A percentile compares a stretch with the other conserved stretches of the same genome.
Conservation (phyloP, 2,329 filamentous ascomycete species). For the Fusarium sp. region DNA sequence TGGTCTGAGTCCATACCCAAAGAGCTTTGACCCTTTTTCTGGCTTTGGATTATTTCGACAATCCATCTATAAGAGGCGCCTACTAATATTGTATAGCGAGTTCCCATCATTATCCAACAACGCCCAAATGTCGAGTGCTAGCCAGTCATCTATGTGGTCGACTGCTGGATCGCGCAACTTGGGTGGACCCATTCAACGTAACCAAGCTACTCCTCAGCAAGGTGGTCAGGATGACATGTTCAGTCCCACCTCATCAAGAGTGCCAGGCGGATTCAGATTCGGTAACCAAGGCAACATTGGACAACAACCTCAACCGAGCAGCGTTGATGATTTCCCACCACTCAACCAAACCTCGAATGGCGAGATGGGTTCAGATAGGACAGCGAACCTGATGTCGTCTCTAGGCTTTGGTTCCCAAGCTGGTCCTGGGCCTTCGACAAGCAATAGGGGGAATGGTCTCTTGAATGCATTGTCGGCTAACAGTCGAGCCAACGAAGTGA, state of each 20-base stretch:
- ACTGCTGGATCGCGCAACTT: conserved; percentile 61
- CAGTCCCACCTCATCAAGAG: conserved; percentile 55
- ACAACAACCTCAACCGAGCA: conserved; percentile 60
- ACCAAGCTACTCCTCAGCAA: conserved; percentile 64
- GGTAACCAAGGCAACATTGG: conserved; percentile 58
- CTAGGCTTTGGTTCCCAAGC: conserved; percentile 64
- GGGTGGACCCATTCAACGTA: conserved; percentile 62
- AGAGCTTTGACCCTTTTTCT: neutral
- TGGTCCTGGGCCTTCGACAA: conserved; percentile 51
- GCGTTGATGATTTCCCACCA: conserved; percentile 71
- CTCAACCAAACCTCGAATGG: conserved; percentile 67
- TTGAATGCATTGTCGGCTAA: conserved; percentile 73
- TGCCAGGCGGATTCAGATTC: conserved; percentile 65
- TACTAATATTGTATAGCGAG: conserved; percentile 61
- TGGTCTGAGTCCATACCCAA: neutral
- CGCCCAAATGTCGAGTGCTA: conserved; percentile 62
- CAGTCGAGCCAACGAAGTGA: conserved; percentile 60
- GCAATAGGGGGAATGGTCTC: conserved; percentile 68
- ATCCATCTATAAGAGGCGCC: neutral
- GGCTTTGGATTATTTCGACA: neutral
- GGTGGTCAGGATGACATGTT: conserved; percentile 61
- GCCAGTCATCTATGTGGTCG: conserved; percentile 66
- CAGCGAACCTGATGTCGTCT: conserved; percentile 62
- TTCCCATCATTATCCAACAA: conserved; percentile 74
- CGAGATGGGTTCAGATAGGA: conserved; percentile 68